Evolutionary conservation across 164 flowering plant genomes (phyloP).

Genomic region (Hamamelis virginiana): DNA sequence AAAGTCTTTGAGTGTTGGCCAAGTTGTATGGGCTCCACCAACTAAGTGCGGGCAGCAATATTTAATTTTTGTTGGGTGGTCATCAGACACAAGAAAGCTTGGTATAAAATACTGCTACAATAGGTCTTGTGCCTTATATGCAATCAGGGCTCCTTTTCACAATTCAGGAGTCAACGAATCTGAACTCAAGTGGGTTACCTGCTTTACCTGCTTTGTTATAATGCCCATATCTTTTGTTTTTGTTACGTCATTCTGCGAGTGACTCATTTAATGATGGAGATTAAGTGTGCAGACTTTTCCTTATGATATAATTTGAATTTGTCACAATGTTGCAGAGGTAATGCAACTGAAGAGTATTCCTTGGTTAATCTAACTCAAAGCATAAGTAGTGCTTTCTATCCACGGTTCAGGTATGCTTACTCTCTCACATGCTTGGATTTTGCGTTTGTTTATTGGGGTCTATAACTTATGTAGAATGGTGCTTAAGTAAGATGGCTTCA

Average conservation of each 20-base stretch:
- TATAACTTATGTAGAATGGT: background rate
- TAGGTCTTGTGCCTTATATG: constrained; percentile 87
- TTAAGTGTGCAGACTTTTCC: background rate
- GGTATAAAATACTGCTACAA: constrained; percentile 94
- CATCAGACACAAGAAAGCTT: constrained; percentile 69
- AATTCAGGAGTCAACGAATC: constrained; percentile 29
- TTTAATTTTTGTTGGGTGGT: constrained; percentile 95
- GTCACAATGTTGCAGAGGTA: constrained; percentile 30
- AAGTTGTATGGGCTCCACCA: constrained; percentile 93
- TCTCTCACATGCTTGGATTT: background rate
- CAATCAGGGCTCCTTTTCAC: constrained; percentile 50
- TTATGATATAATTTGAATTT: constrained; percentile 1
- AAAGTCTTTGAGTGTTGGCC: constrained; percentile 80
- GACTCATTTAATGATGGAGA: background rate
- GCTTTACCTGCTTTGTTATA: background rate
- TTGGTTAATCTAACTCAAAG: constrained; percentile 58
- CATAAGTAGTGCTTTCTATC: constrained; percentile 83
- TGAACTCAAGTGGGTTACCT: constrained; percentile 40
- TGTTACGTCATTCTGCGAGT: background rate
- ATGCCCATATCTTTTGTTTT: background rate
- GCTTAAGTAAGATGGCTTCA: background rate
- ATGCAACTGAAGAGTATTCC: constrained; percentile 31
- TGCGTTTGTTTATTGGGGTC: background rate
- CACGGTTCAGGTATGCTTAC: constrained; percentile 69
- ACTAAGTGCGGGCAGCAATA: constrained; percentile 36